phyloP scores from a whole-genome alignment of 129 eudicot genomes.

The Flaveria brownii region DNA sequence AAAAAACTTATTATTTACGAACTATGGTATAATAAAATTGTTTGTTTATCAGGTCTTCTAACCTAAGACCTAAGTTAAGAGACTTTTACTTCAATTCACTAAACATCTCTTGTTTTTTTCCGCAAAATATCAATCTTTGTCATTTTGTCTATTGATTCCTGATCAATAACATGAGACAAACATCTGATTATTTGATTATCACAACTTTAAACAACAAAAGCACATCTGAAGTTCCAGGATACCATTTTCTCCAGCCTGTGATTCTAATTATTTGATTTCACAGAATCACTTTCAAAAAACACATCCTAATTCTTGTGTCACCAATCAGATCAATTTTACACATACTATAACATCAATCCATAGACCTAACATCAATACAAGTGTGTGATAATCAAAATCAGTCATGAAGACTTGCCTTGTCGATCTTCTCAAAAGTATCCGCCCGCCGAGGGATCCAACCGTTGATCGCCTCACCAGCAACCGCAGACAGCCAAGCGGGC shows the following conservation, averaged over 20 bases:
- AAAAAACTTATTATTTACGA: background rate
- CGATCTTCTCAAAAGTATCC: conserved; percentile 79
- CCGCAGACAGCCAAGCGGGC: conserved; percentile 90
- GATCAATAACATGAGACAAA: background rate
- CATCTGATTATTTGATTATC: background rate
- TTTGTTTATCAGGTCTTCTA: background rate
- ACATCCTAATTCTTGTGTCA: background rate
- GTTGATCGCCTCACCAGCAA: conserved; percentile 79
- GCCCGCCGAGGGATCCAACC: conserved; percentile 95
- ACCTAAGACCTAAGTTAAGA: background rate
- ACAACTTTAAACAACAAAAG: background rate
- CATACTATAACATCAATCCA: background rate
- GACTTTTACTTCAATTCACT: background rate
- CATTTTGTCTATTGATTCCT: background rate
- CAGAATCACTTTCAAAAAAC: background rate
- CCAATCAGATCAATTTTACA: background rate
- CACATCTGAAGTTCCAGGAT: background rate
- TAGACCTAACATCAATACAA: background rate
- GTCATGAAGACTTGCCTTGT: conserved; percentile 49
- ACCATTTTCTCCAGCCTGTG: background rate
- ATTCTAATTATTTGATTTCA: background rate
- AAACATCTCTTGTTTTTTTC: background rate
- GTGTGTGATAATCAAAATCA: background rate
- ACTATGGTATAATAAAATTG: background rate
- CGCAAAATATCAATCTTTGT: background rate